phyloP scores from a whole-genome alignment of 2,329 filamentous ascomycete genomes.

The Cladosporium colombiae region DNA sequence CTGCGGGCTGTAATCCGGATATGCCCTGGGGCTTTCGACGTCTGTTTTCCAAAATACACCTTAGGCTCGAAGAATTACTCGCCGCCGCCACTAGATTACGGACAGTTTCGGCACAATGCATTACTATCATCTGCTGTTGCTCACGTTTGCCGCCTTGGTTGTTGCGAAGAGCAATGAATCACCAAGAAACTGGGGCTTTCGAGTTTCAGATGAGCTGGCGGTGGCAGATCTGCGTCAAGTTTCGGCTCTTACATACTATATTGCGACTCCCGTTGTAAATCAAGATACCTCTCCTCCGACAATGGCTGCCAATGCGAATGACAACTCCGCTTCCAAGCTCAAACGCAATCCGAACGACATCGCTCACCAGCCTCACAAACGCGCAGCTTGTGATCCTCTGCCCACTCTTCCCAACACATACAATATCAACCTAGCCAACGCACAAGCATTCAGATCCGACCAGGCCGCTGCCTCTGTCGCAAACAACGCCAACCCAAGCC shows the following conservation, averaged over 20 bases:
- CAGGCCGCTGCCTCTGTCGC: slow-evolving; percentile 14
- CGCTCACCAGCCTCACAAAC: neutral
- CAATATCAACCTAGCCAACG: slow-evolving; percentile 13
- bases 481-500: slow-evolving; percentile 14
- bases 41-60: neutral
- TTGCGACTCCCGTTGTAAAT: neutral
- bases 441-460: slow-evolving; percentile 19
- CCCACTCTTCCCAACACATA: slow-evolving; percentile 3
- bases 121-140: neutral
- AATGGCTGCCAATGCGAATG: neutral
- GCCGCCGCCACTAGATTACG: rapidly evolving
- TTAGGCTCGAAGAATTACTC: neutral
- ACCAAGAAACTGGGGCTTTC: neutral
- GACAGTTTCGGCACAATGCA: neutral
- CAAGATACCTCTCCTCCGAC: neutral
- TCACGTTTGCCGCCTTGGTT: slow-evolving; percentile 15
- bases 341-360: neutral
- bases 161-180: neutral
- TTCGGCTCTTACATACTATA: slow-evolving; percentile 17
- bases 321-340: neutral
- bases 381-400: neutral
- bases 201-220: slow-evolving; percentile 20
- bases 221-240: slow-evolving; percentile 18
- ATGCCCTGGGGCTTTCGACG: neutral
- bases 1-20: neutral